Conservation (phyloP, 2,329 filamentous ascomycete species). For the Aspergillus brasiliensis region DNA sequence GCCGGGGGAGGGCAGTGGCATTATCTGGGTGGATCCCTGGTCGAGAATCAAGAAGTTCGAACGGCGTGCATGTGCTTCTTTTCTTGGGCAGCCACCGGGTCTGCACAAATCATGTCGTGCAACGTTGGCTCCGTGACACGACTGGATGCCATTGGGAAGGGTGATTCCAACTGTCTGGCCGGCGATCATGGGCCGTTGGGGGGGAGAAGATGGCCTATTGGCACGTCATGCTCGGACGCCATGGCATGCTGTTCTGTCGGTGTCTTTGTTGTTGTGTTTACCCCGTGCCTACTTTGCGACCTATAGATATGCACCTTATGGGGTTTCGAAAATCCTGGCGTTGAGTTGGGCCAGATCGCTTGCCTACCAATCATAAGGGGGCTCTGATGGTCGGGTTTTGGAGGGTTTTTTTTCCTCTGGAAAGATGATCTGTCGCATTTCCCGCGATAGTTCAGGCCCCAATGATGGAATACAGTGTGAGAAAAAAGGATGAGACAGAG, state of each 20-base stretch:
- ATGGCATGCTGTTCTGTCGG: constrained; percentile 14
- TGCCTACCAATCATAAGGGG: constrained; percentile 10
- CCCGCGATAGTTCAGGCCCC: constrained; percentile 5
- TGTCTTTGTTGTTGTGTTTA: constrained; percentile 8
- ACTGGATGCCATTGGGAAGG: constrained; percentile 16
- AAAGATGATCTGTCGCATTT: constrained; percentile 12
- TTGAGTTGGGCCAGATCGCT: constrained; percentile 13
- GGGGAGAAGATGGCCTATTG: constrained; percentile 12
- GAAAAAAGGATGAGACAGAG: not conserved
- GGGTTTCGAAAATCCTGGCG: constrained; percentile 1
- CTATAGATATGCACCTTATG: not conserved
- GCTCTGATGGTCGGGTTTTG: not conserved
- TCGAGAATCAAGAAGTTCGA: constrained; percentile 22
- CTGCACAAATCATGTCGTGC: constrained; percentile 27
- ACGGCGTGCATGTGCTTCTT: constrained; percentile 18
- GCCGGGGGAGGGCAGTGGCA: constrained; percentile 16
- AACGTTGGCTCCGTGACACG: constrained; percentile 21
- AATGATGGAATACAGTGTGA: not conserved
- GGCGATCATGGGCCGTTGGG: constrained; percentile 12
- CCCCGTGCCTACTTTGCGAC: constrained; percentile 4
- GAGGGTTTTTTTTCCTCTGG: not conserved
- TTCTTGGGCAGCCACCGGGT: constrained; percentile 29
- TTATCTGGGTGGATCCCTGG: constrained; percentile 23
- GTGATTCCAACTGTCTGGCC: constrained; percentile 13
- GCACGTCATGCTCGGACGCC: constrained; percentile 24